Percentiles rank a stretch among this genome's conserved stretches.
Evolutionary conservation across 371 early-diverging fungal species (phyloP).

Genomic region (Mucor sp.): DNA sequence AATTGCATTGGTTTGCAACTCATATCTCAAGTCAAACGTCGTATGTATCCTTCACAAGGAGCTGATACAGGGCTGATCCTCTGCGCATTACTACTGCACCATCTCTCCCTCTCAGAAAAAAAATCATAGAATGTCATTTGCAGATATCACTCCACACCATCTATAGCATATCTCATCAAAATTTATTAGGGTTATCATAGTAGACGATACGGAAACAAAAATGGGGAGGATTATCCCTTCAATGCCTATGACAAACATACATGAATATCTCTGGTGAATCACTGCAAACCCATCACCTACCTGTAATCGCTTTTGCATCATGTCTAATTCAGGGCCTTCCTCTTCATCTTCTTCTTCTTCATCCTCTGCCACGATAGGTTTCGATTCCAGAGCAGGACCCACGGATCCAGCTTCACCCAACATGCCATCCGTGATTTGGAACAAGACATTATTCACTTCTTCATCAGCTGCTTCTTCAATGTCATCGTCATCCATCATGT

Average conservation of each 20-base stretch:
- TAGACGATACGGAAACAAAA: neutral
- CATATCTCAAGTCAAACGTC: too few relatives aligned
- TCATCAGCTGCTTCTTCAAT: constrained; percentile 94
- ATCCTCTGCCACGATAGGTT: constrained; percentile 41
- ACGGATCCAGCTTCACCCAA: constrained; percentile 73
- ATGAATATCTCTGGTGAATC: neutral
- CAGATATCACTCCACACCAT: neutral
- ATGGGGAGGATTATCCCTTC: constrained; percentile 27
- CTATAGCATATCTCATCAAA: neutral
- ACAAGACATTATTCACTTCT: constrained; percentile 89
- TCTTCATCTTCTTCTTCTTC: constrained; percentile 66
- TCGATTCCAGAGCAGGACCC: constrained; percentile 54
- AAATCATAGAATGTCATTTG: too few relatives aligned
- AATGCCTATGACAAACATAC: constrained; percentile 24
- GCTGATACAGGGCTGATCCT: too few relatives aligned
- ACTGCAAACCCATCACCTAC: constrained; percentile 34
- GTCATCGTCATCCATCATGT: constrained; percentile 85
- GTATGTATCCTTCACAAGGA: too few relatives aligned
- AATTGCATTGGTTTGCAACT: too few relatives aligned
- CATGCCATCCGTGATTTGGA: constrained; percentile 87
- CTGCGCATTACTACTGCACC: too few relatives aligned
- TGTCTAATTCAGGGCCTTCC: constrained; percentile 77
- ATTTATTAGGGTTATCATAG: neutral
- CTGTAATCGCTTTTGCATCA: constrained; percentile 84
- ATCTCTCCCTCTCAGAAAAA: too few relatives aligned